Evolutionary conservation across 805 yeast genomes (phyloP).

Genomic region (Torulaspora microellipsoides): DNA sequence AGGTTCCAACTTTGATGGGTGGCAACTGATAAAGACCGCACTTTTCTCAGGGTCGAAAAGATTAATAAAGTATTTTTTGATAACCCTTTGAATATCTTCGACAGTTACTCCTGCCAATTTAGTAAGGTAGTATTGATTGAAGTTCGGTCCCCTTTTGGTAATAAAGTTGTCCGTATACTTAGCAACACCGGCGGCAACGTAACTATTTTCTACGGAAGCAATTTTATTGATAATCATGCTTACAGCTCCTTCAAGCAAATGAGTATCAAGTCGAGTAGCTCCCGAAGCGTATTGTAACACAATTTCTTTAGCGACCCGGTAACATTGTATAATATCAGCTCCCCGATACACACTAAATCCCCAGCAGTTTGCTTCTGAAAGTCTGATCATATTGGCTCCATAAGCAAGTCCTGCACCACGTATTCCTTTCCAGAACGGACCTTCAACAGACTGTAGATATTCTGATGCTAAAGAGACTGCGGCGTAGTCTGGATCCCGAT

Average conservation of each 20-base stretch:
- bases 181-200: constrained; percentile 56
- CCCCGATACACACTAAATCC: constrained; percentile 73
- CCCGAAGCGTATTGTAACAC: constrained; percentile 60
- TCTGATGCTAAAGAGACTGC: constrained; percentile 70
- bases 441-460: constrained; percentile 81
- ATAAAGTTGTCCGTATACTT: constrained; percentile 65
- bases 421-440: constrained; percentile 95
- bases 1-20: constrained; percentile 54
- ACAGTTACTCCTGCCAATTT: constrained; percentile 49
- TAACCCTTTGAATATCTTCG: constrained; percentile 35
- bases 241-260: constrained; percentile 65
- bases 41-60: constrained; percentile 57
- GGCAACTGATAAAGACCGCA: constrained; percentile 64
- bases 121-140: constrained; percentile 48
- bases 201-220: constrained; percentile 65
- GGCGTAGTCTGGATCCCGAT: constrained; percentile 55
- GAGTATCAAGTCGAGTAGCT: constrained; percentile 47
- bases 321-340: constrained; percentile 66
- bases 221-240: constrained; percentile 68
- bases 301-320: constrained; percentile 58
- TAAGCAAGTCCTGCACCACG: constrained; percentile 94
- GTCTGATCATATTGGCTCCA: constrained; percentile 64
- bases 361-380: constrained; percentile 63
- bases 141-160: constrained; percentile 66
- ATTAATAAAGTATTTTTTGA: constrained; percentile 58